Evolutionary conservation across 2,329 filamentous ascomycete genomes (phyloP), one percentile per base, ranked within the genome.

Genomic region (Calonectria ilicicola): DNA sequence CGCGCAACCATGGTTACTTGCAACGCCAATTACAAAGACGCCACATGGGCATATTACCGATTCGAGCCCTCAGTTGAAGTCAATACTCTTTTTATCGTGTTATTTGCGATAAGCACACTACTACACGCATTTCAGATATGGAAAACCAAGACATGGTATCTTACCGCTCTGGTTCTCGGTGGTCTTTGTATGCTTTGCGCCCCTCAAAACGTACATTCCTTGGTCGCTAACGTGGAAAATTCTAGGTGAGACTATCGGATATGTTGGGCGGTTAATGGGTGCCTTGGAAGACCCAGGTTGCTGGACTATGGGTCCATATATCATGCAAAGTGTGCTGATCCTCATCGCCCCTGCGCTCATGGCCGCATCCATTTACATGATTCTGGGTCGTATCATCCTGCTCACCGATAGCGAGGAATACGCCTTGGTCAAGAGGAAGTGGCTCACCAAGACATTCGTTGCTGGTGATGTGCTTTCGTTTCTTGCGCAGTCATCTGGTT

Each of bases 371-470:
- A 85, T 88, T 65, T 88, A 88, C 77, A 88, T 88, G 86, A 83
- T 83, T 3, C 81, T 88, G 5, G 86, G 85, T 1, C 80, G 86
- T 2, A 80, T 87, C 49, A 84, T 86, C 21, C 63, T 76, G 1
- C 77, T 83, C 32, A 78, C 83, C 1, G 77, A 86, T 21, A 86
- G 84, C 7, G 83, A 85, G 40, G 66, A 80, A 0, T 80, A 84
- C 64, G 85, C 87, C 0, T 70, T 88, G 38, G 84, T 90, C 40
- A 80, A 80, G 2, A 80, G 82, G 1, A 82, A 67, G 10, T 87
- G 85, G 84, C 78, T 89, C 21, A 89, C 88, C 14, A 88, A 87
- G 75, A 80, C 89, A 23, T 90, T 89, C 70, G 87, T 90, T 3
- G 74, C 82, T n/a, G 87, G 87, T n/a, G 88, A 90, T 68, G 80